These are phyloP conservation scores for Polygonum maritimum DNA, from an alignment of 148 eudicot species.

Conservation along the genomic window DNA sequence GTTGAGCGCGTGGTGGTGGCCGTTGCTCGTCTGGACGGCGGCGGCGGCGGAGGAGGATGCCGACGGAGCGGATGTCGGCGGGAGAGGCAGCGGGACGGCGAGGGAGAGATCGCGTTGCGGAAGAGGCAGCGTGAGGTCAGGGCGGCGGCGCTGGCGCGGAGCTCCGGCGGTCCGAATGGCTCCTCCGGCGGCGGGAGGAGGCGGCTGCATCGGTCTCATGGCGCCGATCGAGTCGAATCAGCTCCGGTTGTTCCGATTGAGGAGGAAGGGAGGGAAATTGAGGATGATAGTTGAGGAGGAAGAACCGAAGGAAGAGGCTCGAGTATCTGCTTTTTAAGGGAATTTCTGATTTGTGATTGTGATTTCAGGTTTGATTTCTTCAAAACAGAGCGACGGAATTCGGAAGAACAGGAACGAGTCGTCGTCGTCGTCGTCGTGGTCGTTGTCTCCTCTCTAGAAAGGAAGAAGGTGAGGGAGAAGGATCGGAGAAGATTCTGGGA, in stretches of 20 bases:
- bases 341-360: background rate
- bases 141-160: constrained; percentile 37
- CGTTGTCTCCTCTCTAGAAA: constrained; percentile 2
- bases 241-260: background rate
- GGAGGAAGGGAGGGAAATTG: background rate
- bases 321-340: background rate
- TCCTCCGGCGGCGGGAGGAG: constrained; percentile 16
- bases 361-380: constrained; percentile 7
- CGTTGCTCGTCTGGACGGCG: background rate
- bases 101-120: constrained; percentile 43
- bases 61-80: constrained; percentile 27
- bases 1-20: constrained; percentile 9
- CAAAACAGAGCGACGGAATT: constrained; percentile 5
- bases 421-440: background rate
- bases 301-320: background rate
- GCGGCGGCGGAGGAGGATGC: constrained; percentile 15
- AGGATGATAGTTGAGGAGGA: background rate
- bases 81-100: constrained; percentile 59
- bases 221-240: background rate
- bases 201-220: constrained; percentile 26
- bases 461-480: constrained; percentile 7
- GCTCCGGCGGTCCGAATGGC: constrained; percentile 9
- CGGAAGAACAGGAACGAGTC: constrained; percentile 1
- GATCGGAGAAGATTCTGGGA: constrained; percentile 6
- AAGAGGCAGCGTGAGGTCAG: constrained; percentile 52